Percentiles rank a stretch among this genome's conserved stretches.
Conservation (phyloP, 2,329 filamentous ascomycete species). For the Fusarium anthophilum region DNA sequence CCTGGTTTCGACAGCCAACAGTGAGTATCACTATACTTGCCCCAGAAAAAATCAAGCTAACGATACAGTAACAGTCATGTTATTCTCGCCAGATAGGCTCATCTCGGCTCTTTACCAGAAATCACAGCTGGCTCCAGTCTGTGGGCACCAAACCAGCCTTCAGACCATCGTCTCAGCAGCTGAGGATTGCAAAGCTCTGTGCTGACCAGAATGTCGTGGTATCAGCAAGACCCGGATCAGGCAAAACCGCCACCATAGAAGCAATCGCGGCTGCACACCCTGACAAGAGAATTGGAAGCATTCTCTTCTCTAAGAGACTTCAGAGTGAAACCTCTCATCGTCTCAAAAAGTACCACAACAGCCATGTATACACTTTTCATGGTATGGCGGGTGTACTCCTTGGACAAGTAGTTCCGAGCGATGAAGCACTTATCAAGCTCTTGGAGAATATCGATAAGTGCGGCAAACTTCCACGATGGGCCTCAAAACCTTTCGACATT, state of each 20-base stretch:
- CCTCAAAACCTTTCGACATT: slow-evolving; percentile 41
- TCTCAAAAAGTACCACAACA: slow-evolving; percentile 27
- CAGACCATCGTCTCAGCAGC: slow-evolving; percentile 40
- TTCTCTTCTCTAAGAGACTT: slow-evolving; percentile 44
- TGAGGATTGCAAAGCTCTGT: slow-evolving; percentile 35
- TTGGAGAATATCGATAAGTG: background rate
- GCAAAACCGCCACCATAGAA: slow-evolving; percentile 46
- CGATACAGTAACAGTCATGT: background rate
- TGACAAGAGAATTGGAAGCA: slow-evolving; percentile 27
- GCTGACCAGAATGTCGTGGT: slow-evolving; percentile 43
- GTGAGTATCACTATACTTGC: background rate
- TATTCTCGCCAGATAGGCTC: background rate
- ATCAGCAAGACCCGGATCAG: slow-evolving; percentile 46
- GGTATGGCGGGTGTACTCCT: slow-evolving; percentile 38
- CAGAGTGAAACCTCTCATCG: slow-evolving; percentile 39
- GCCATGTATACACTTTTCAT: slow-evolving; percentile 43
- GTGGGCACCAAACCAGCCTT: slow-evolving; percentile 3
- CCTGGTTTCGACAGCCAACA: background rate
- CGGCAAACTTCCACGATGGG: slow-evolving; percentile 34
- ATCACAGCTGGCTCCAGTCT: background rate
- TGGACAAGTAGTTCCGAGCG: slow-evolving; percentile 13
- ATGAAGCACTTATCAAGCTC: slow-evolving; percentile 22
- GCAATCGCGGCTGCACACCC: slow-evolving; percentile 41
- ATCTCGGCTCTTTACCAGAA: background rate
- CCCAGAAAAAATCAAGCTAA: background rate